Base-by-base conservation (phyloP, 306 rosid genomes). In the Canavalia ensiformis region DNA sequence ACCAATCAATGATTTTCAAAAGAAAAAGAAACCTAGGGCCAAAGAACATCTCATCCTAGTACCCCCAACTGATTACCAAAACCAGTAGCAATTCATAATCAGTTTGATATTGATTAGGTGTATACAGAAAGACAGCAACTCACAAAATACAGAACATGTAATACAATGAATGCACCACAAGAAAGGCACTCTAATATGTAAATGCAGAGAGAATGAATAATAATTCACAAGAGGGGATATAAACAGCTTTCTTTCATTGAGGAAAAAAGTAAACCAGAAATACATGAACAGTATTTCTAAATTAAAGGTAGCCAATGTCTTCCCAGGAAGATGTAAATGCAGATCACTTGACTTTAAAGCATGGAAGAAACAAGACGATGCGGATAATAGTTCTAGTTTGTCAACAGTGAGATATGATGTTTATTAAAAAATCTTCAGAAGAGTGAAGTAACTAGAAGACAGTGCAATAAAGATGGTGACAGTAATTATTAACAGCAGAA, bases 131-230 rank as follows among this genome's bases (percentile, higher is more conserved):
- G n/a, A 54, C 34, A 8, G 75, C 35, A 83, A 34, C 42, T 12
- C 9, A 31, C 37, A 54, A 30, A 25, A 55, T 46, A 63, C 18
- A 35, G 74, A 50, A 10, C 34, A 34, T 50, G 33, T 3, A 65
- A 66, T 9, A 10, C 39, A 65, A 74, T 10, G 80, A 65, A 74
- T 10, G 80, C 49, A 67, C 34, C 59, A 25, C 10, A 54, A 18
- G 18, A 81, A 33, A 7, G 60, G n/a, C 47, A 75, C 63, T 57
- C 37, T 39, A 46, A 28, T 67, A 18, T 6, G 58, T 68, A 28
- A 54, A 74, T 44, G 57, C 56, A 58, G 49, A 56, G 42, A 68
- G 67, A 54, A 69, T 42, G 35, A 28, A 28, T 34, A 37, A 60
- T 39, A 68, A 65, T 42, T 59, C 54, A 34, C 42, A 28, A 47